Evolutionary conservation across 495 filamentous ascomycete species (phyloP).

Genomic region (Lophiotrema nucula): DNA sequence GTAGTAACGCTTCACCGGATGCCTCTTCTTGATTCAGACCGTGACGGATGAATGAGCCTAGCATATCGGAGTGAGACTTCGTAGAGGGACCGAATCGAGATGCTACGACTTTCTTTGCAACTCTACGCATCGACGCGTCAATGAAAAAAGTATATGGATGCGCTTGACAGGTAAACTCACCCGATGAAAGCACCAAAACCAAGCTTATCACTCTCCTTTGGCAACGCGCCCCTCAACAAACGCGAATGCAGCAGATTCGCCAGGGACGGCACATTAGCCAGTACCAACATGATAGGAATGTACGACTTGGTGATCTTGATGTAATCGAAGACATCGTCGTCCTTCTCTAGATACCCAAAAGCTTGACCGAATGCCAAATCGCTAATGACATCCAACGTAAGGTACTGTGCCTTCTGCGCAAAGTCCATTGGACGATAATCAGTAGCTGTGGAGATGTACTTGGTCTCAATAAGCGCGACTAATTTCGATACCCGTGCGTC

Average conservation of each 20-base stretch:
- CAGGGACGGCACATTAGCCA: conserved; percentile 19
- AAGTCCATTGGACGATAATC: conserved; percentile 42
- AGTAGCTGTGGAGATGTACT: conserved; percentile 36
- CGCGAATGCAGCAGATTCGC: conserved; percentile 6
- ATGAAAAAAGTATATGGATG: neutral
- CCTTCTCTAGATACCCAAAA: conserved; percentile 44
- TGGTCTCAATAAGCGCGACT: conserved; percentile 29
- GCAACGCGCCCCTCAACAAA: neutral
- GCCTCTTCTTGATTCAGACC: conserved; percentile 40
- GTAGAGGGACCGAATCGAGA: conserved; percentile 15
- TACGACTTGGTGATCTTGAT: conserved; percentile 41
- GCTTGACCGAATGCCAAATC: conserved; percentile 45
- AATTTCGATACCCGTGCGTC: conserved; percentile 27
- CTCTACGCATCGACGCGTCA: neutral
- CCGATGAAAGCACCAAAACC: conserved; percentile 22
- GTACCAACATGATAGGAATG: conserved; percentile 2
- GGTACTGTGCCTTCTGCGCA: conserved; percentile 42
- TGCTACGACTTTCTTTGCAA: conserved; percentile 18
- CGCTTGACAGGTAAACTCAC: neutral
- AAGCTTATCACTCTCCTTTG: conserved; percentile 13
- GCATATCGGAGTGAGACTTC: conserved; percentile 39
- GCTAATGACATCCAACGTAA: conserved; percentile 50
- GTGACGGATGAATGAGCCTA: conserved; percentile 43
- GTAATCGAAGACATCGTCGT: conserved; percentile 52
- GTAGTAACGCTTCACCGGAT: conserved; percentile 37